Conservation (phyloP, 257 asterid genomes). For the Striga asiatica region DNA sequence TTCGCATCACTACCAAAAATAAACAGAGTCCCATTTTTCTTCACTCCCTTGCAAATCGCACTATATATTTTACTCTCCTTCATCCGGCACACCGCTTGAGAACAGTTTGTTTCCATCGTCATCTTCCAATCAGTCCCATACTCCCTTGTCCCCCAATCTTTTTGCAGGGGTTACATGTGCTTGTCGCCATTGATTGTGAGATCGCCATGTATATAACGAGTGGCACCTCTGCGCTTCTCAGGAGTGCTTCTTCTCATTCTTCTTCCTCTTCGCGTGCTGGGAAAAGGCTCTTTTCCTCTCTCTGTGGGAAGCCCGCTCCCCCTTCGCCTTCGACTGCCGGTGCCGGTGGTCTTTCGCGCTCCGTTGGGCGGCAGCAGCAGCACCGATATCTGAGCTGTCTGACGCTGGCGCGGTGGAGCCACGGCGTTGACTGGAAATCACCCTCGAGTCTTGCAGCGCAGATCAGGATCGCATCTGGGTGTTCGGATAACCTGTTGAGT, state of each 20-base stretch:
- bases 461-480: constrained; percentile 61
- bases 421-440: constrained; percentile 84
- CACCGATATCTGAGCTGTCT: constrained; percentile 40
- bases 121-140: constrained; percentile 20
- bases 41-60: neutral
- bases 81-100: constrained; percentile 36
- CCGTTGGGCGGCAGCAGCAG: constrained; percentile 21
- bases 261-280: constrained; percentile 20
- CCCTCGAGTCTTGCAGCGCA: constrained; percentile 52
- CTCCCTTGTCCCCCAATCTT: constrained; percentile 19
- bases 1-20: constrained; percentile 11
- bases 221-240: constrained; percentile 47
- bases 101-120: constrained; percentile 11
- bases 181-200: constrained; percentile 12
- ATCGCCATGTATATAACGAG: constrained; percentile 47
- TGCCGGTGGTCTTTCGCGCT: neutral
- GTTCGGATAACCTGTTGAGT: constrained; percentile 30
- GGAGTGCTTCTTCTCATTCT: constrained; percentile 42
- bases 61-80: neutral
- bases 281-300: constrained; percentile 28
- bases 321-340: constrained; percentile 13
- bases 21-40: neutral
- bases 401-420: constrained; percentile 74
- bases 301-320: constrained; percentile 21
- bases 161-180: constrained; percentile 17